Percentiles rank a stretch among this genome's conserved stretches.
Evolutionary conservation across 2,329 filamentous ascomycete species (phyloP).

Genomic region (Aspergillus hiratsukae): DNA sequence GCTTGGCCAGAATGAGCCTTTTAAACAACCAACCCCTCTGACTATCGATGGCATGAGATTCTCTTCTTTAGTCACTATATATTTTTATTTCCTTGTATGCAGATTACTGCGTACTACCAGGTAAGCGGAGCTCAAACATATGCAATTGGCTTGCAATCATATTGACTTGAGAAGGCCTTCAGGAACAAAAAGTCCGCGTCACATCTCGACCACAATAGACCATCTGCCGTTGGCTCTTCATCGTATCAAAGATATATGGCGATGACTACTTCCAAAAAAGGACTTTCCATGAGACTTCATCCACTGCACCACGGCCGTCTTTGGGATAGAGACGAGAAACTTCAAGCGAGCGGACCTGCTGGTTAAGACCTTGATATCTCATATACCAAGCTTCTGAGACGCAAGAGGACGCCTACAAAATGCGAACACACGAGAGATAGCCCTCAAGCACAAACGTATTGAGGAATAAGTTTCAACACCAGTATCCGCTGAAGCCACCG

Average conservation of each 20-base stretch:
- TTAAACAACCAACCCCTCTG: background rate
- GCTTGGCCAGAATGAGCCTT: background rate
- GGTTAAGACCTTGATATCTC: background rate
- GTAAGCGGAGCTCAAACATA: background rate
- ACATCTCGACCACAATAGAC: background rate
- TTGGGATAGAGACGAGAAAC: background rate
- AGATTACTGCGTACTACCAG: background rate
- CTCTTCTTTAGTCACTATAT: background rate
- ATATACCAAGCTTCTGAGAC: background rate
- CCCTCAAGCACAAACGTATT: background rate
- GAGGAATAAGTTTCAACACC: background rate
- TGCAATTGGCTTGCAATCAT: background rate
- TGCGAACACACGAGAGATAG: background rate
- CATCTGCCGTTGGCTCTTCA: background rate
- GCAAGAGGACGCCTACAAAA: background rate
- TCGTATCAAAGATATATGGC: background rate
- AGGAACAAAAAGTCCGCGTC: background rate
- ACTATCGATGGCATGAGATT: background rate
- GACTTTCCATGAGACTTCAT: background rate
- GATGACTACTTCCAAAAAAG: too few relatives aligned
- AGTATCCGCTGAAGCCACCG: background rate
- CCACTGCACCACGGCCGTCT: background rate
- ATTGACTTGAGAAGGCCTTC: background rate
- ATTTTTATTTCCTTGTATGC: background rate
- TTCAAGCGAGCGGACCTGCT: background rate